Evolutionary conservation across 345 rosid species (phyloP).

Genomic region (Eucalyptus regnans): DNA sequence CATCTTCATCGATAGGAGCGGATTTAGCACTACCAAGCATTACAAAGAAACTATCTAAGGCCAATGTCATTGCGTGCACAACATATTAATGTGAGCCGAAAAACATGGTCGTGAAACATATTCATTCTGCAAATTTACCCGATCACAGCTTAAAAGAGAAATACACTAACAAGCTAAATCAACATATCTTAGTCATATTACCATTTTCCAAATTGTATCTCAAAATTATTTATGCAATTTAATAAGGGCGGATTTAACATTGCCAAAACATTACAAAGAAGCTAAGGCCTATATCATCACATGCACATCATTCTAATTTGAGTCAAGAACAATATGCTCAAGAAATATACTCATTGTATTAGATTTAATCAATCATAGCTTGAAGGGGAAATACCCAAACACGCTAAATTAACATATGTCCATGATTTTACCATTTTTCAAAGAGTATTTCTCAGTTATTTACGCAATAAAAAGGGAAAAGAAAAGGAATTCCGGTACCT

Average conservation of each 20-base stretch:
- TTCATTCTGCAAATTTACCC: background rate
- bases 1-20: conserved; percentile 31
- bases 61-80: background rate
- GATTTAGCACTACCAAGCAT: conserved; percentile 23
- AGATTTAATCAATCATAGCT: background rate
- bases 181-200: background rate
- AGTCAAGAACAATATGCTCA: background rate
- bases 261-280: background rate
- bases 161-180: background rate
- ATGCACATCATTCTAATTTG: background rate
- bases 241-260: background rate
- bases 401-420: background rate
- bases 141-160: background rate
- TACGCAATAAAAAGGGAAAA: background rate
- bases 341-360: background rate
- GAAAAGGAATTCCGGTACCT: conserved; percentile 21
- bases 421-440: background rate
- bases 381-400: background rate
- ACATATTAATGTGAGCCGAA: background rate
- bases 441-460: background rate
- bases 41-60: background rate
- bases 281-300: background rate
- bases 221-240: background rate
- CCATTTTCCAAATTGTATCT: background rate
- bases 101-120: background rate